These are phyloP conservation scores for Ophiostoma triangulosporum DNA, from an alignment of 2,329 filamentous ascomycete species.

Conservation along the genomic window DNA sequence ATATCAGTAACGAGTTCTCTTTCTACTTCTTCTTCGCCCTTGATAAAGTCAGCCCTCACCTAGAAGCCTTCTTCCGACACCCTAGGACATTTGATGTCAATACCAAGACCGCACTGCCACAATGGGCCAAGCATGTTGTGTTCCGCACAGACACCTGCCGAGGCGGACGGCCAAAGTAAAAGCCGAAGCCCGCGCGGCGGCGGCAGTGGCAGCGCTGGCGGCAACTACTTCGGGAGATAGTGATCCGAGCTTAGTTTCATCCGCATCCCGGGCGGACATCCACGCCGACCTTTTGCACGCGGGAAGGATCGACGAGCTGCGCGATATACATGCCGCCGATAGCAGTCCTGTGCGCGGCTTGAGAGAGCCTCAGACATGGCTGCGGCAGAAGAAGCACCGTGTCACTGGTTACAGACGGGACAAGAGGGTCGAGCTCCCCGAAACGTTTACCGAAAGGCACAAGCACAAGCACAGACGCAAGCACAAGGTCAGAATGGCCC, in stretches of 20 bases:
- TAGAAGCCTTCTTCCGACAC: background rate
- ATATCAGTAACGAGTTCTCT: too few relatives aligned
- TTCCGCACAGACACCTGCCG: background rate
- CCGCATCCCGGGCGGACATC: background rate
- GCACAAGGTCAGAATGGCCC: background rate
- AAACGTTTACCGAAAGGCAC: background rate
- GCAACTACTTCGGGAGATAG: background rate
- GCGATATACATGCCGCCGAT: background rate
- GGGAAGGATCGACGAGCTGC: background rate
- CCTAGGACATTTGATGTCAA: background rate
- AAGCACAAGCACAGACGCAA: background rate
- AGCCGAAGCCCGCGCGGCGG: background rate
- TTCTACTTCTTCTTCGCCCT: background rate
- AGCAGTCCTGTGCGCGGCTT: background rate
- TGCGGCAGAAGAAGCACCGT: background rate
- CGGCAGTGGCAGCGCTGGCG: too few relatives aligned
- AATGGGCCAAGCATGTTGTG: constrained; percentile 2
- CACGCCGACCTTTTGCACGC: background rate
- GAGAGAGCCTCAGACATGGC: background rate
- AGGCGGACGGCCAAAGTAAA: background rate
- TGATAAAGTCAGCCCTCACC: background rate
- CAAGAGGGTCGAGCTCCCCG: background rate
- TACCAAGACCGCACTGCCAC: background rate
- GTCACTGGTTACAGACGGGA: background rate
- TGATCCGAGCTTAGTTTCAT: background rate